Evolutionary conservation across 805 yeast genomes (phyloP), one percentile per base, ranked within the genome.

Genomic region (Lipomyces lipofer): DNA sequence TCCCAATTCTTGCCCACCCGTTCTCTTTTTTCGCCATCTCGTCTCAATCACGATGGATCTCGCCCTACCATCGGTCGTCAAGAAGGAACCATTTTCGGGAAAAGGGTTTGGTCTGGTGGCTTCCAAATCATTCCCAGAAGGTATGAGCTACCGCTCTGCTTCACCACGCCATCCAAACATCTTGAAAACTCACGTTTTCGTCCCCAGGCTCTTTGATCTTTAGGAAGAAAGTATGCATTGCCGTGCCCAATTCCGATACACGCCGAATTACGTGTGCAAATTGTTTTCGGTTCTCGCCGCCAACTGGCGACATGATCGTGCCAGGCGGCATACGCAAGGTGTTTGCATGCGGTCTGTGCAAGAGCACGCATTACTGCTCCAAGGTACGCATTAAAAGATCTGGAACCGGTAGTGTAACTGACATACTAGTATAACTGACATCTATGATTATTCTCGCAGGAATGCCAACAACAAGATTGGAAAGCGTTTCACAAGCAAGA

Each of bases 281-380:
- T 13, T 52, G 56, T 32, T 13, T 52, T 25, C 22, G n/a, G 21
- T 25, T 50, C 6, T 33, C 35, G 8, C 13, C 44, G 5, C 15
- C 17, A 3, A 39, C 32, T 25, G 56, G 50, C 13, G 36, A 35
- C 17, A 36, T 15, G 1, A 15, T 47, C 10, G 35, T 30, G 4
- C 50, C 57, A 3, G 50, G 22, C n/a, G 28, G 47, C 12, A 43
- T 43, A 4, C 32, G 15, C 39, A 29, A 29, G 25, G 15, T 53
- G 38, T 25, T 38, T 19, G 19, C 49, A 7, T 53, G 57, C 22
- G 29, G 44, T 19, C n/a, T 33, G 8, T 53, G 57, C 27, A 32
- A 36, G 1, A 21, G 24, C n/a, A 48, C 57, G 10, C 40, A 35
- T 24, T 53, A 53, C 43, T 53, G 57, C 36, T 53, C 57, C 1